phyloP scores from a whole-genome alignment of 495 filamentous ascomycete species.

The Clavariopsis aquatica region DNA sequence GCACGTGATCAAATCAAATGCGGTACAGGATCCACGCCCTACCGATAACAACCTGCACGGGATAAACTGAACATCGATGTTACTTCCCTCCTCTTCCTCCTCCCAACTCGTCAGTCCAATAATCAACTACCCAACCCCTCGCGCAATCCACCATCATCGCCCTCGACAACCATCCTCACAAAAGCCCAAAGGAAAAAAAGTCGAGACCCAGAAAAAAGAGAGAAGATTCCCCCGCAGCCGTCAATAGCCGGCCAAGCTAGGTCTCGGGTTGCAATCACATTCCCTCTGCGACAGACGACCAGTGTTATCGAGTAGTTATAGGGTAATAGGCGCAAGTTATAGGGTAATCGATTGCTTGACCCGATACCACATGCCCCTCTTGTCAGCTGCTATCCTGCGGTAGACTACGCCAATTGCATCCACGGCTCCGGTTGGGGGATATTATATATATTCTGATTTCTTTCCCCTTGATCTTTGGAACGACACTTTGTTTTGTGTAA shows the following conservation, averaged over 20 bases:
- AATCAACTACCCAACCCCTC: background rate
- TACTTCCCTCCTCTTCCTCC: too few species aligned
- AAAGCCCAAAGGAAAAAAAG: too few species aligned
- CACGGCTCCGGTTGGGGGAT: too few species aligned
- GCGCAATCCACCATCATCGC: too few species aligned
- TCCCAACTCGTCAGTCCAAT: too few species aligned
- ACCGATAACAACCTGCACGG: too few species aligned
- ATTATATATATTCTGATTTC: background rate
- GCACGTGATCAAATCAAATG: too few species aligned
- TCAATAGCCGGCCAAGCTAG: slow-evolving; percentile 8
- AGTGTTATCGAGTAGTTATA: slow-evolving; percentile 4
- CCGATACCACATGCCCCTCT: slow-evolving; percentile 24
- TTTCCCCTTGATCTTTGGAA: background rate
- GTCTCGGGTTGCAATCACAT: slow-evolving; percentile 1
- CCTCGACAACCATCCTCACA: too few species aligned
- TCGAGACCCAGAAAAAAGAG: too few species aligned
- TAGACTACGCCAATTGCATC: too few species aligned
- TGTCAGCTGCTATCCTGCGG: slow-evolving; percentile 1
- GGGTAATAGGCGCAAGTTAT: slow-evolving; percentile 9
- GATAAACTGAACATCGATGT: too few species aligned
- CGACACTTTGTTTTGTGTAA: background rate
- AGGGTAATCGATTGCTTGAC: background rate
- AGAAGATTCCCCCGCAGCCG: background rate
- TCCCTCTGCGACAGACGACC: background rate
- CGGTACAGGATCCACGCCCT: too few species aligned